These are phyloP conservation scores for Porcisia hertigi DNA, from an alignment of 208 protist genomes.

Conservation along the genomic window DNA sequence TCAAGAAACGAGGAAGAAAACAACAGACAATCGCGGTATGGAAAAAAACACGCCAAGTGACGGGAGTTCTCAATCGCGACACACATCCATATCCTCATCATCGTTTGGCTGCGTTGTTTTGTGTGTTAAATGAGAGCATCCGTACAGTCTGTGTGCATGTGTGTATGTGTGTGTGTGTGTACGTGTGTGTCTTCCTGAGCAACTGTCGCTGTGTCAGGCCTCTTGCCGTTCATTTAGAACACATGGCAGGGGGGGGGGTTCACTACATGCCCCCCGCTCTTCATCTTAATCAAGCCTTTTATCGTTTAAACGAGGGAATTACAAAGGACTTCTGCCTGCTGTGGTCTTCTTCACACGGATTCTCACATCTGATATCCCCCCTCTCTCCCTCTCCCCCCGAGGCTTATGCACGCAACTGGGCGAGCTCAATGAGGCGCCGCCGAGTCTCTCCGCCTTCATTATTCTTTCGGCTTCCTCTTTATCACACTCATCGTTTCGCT, in stretches of 20 bases:
- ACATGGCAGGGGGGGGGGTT: too few species aligned
- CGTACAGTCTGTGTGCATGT: background rate
- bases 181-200: background rate
- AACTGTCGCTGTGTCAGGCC: background rate
- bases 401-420: background rate
- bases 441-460: too few species aligned
- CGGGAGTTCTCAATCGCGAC: too few species aligned
- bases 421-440: too few species aligned
- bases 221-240: background rate
- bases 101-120: too few species aligned
- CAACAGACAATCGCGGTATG: background rate
- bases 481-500: too few species aligned
- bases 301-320: background rate
- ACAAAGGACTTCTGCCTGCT: background rate
- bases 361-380: background rate
- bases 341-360: background rate
- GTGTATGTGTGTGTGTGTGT: too few species aligned
- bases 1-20: background rate
- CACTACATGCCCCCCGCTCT: background rate
- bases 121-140: too few species aligned
- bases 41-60: too few species aligned
- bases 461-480: background rate
- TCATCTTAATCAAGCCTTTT: background rate
- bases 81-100: too few species aligned
- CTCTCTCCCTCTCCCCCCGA: too few species aligned